Evolutionary conservation across 345 rosid species (phyloP).

Genomic region (Citrus australasica): DNA sequence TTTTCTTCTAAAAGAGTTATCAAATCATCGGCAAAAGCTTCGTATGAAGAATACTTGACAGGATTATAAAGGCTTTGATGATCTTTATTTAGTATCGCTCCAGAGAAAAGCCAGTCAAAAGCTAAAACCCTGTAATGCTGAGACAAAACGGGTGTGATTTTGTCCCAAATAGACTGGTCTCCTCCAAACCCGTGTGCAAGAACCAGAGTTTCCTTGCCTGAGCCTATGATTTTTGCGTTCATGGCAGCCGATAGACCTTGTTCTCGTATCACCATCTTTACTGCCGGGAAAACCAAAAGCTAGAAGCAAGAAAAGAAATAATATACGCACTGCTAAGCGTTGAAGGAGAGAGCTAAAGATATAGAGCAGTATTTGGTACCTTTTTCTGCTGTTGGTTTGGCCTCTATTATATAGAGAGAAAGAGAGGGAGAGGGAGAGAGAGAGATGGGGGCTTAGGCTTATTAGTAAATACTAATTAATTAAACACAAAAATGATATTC

Average conservation of each 20-base stretch:
- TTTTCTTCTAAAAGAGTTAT: slow-evolving; percentile 56
- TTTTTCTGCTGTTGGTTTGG: background rate
- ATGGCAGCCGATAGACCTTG: slow-evolving; percentile 42
- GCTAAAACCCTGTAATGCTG: slow-evolving; percentile 42
- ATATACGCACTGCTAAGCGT: too few species aligned
- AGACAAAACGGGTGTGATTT: slow-evolving; percentile 46
- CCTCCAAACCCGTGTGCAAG: slow-evolving; percentile 74
- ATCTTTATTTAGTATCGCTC: slow-evolving; percentile 44
- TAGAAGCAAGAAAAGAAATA: background rate
- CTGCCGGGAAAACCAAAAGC: background rate
- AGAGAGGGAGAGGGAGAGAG: background rate
- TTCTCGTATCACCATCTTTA: slow-evolving; percentile 36
- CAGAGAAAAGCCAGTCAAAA: slow-evolving; percentile 80
- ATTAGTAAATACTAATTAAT: background rate
- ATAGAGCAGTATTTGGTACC: background rate
- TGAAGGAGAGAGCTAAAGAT: background rate
- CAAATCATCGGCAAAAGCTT: slow-evolving; percentile 56
- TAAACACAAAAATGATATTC: background rate
- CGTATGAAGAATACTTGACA: slow-evolving; percentile 49
- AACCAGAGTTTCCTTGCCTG: slow-evolving; percentile 37
- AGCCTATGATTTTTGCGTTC: slow-evolving; percentile 64
- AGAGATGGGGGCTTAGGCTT: too few species aligned
- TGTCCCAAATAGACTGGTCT: slow-evolving; percentile 69
- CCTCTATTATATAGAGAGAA: slow-evolving; percentile 10
- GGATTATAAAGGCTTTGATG: slow-evolving; percentile 50